Evolutionary conservation across 2,329 filamentous ascomycete genomes (phyloP), one percentile per base, ranked within the genome.

Genomic region (Colletotrichum siamense): DNA sequence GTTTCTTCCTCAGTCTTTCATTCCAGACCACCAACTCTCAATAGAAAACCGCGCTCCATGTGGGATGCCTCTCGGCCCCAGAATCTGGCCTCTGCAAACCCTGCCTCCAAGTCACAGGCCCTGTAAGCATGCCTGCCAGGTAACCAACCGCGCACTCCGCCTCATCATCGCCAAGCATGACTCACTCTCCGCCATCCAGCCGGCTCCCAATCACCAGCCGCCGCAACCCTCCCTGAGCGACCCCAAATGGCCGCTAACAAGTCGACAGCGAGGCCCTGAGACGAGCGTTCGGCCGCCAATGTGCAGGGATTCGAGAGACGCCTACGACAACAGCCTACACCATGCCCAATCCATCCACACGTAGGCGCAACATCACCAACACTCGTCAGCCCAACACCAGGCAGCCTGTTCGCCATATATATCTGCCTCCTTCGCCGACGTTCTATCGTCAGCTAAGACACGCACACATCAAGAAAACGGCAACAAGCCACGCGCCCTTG

Each of bases 91-190:
- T 68, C 44, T 55, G 24, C 2, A 5, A 30, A 55, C 18, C 39
- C 39, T 24, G n/a, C 18, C 16, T 28, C 24, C 13, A 16, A 9
- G 52, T 55, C 44, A 55, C 59, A 9, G 3, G 24, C 24, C 69
- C 28, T n/a, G 68, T 71, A 24, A 28, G 44, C 68, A 52, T 75
- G 73, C 73, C 73, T 72, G 30, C 26, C 52, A 75, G 73, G 69
- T 72, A 75, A 55, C 73, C 28, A 62, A 34, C 69, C 44, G 64
- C 52, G 61, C 69, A 69, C 71, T 65, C 28, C 71, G 44, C 62
- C 63, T 67, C 73, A 68, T 67, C 62, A 67, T 55, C 36, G 63
- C 73, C 73, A 75, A 75, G 69, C 24, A 75, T 75, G 73, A 75
- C 52, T 75, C 73, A 75, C 63, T 68, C 24, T 26, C 30, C 62